A percentile compares a stretch with the other conserved stretches of the same genome.
Evolutionary conservation across 108 stramenopile species (phyloP).

Genomic region (Skeletonema grethae): DNA sequence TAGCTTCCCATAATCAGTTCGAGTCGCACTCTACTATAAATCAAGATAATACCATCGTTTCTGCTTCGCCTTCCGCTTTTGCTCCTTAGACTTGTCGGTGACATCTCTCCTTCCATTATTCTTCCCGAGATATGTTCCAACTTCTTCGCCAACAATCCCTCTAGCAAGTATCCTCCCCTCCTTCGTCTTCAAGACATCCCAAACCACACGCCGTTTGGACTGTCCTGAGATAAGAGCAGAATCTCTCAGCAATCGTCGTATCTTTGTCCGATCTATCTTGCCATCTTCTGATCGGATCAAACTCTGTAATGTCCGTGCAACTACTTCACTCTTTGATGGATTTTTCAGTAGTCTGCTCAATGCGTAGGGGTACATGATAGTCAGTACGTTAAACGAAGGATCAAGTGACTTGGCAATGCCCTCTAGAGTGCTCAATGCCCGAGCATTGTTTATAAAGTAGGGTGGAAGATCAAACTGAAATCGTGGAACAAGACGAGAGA

Average conservation of each 20-base stretch:
- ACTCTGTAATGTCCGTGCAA: conserved; percentile 56
- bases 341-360: conserved; percentile 59
- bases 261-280: conserved; percentile 45
- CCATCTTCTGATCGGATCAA: conserved; percentile 55
- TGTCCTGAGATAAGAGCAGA: conserved; percentile 60
- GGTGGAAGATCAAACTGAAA: conserved; percentile 79
- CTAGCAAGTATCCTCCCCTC: conserved; percentile 50
- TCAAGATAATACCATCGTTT: conserved; percentile 35
- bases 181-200: conserved; percentile 57
- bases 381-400: conserved; percentile 71
- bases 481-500: conserved; percentile 67
- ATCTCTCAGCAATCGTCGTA: conserved; percentile 55
- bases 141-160: conserved; percentile 39
- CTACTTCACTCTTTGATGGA: conserved; percentile 59
- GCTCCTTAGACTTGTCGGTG: neutral
- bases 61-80: conserved; percentile 1
- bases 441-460: conserved; percentile 79
- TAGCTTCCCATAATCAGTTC: too few species aligned
- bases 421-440: conserved; percentile 69
- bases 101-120: neutral
- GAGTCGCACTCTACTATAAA: neutral
- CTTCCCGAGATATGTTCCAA: neutral
- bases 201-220: conserved; percentile 51
- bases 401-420: conserved; percentile 75
- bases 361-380: conserved; percentile 71